phyloP scores from a whole-genome alignment of 441 rosid genomes.

The Hura crepitans region DNA sequence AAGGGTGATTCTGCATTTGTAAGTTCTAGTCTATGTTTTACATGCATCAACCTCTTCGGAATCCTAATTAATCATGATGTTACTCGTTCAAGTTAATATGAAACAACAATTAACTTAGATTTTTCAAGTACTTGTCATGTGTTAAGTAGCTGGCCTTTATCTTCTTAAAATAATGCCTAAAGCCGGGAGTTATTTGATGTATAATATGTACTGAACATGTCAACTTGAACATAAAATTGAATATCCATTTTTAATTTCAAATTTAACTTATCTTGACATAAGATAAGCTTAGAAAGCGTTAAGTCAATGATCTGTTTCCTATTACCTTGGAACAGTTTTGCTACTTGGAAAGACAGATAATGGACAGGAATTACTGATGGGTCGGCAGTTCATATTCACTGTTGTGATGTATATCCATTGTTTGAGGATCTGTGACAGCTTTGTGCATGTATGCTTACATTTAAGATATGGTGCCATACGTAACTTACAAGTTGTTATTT shows the following conservation, averaged over 20 bases:
- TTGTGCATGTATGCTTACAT: too few species aligned
- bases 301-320: not conserved
- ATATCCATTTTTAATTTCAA: not conserved
- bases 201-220: not conserved
- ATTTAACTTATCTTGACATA: not conserved
- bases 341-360: not conserved
- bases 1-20: slow-evolving; percentile 52
- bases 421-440: not conserved
- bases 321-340: not conserved
- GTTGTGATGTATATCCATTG: not conserved
- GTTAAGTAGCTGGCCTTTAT: not conserved
- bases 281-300: not conserved
- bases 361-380: not conserved
- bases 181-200: not conserved
- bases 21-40: slow-evolving; percentile 24
- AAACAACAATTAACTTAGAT: not conserved
- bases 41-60: not conserved
- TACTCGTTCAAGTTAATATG: not conserved
- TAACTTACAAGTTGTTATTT: not conserved
- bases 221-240: not conserved
- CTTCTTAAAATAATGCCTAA: not conserved
- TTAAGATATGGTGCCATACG: too few species aligned
- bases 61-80: not conserved
- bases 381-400: not conserved
- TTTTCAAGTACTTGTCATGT: not conserved